phyloP scores from a whole-genome alignment of 768 basidiomycete genomes.

The Megacollybia marginata region DNA sequence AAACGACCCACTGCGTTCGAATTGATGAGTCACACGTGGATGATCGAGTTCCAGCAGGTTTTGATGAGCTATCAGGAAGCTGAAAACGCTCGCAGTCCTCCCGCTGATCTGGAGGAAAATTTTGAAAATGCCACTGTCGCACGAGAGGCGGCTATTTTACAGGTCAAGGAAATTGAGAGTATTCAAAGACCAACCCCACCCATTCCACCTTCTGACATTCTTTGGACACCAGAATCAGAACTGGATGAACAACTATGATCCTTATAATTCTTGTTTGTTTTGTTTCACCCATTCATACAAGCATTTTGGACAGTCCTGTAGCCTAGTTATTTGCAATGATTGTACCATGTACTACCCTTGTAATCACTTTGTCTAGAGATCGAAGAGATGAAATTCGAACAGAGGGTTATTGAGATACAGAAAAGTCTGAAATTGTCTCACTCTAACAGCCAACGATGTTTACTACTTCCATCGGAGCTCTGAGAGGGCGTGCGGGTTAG shows the following conservation, averaged over 20 bases:
- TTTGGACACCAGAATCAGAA: no score
- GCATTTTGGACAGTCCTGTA: neutral
- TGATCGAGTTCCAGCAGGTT: slow-evolving; percentile 72
- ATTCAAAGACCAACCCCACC: slow-evolving; percentile 46
- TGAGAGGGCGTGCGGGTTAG: slow-evolving; percentile 23
- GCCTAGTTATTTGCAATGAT: neutral
- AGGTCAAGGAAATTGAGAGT: slow-evolving; percentile 54
- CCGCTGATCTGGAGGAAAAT: slow-evolving; percentile 26
- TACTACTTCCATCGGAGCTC: slow-evolving; percentile 20
- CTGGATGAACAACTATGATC: no score
- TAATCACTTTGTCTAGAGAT: slow-evolving; percentile 9
- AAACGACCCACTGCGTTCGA: slow-evolving; percentile 79
- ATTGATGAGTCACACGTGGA: slow-evolving; percentile 86
- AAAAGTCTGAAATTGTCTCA: no score
- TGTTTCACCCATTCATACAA: neutral
- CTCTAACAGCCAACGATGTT: no score
- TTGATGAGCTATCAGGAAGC: slow-evolving; percentile 61
- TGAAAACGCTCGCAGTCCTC: slow-evolving; percentile 41
- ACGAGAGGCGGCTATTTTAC: slow-evolving; percentile 47
- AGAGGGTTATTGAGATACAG: no score
- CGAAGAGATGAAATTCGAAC: slow-evolving; percentile 1
- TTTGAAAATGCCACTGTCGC: slow-evolving; percentile 41
- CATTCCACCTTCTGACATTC: neutral
- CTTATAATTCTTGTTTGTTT: neutral
- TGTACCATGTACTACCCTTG: neutral